Base-by-base conservation (phyloP, 2,329 filamentous ascomycete genomes). In the Alternaria incomplexa region DNA sequence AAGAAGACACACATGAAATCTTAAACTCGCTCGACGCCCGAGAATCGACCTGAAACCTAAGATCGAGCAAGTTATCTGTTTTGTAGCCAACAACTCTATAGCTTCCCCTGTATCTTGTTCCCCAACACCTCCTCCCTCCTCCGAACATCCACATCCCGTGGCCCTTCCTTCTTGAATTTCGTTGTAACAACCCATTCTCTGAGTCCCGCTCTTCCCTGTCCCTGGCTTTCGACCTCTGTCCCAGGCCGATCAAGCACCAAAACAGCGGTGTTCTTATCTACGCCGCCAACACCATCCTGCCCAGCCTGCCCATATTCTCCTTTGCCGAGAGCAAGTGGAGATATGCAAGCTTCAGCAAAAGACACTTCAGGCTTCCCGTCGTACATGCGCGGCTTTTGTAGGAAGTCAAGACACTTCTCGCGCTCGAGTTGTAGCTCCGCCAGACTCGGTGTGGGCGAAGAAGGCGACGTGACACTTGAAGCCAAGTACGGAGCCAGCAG, bases 151-250 rank as follows among this genome's bases (percentile, higher is more conserved):
- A 90, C 80, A 65, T 87, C 81, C 65, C 86, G 80, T 22, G 86
- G 86, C 17, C 85, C 86, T 62, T 87, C 86, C 58, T 85, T 85
- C 66, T 77, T 82, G 61, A 89, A 89, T 52, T 83, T 83, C 8
- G 87, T 85, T 20, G 88, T 78, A 25, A 89, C 83, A 52, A 88
- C 86, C 70, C 85, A 83, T 55, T 89, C 86, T 25, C 68, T 77
- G 23, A 87, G 81, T 0, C 87, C 88, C 63, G 70, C 81, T 67
- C 85, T 81, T 5, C 78, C 82, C 8, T 76, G 78, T 5, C 80
- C 83, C 64, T 85, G 82, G 20, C 76, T 81, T 61, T 85, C 83
- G 5, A 89, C 75, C 70, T 90, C 88, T 40, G 81, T 81, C 0
- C 88, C 88, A 2, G 87, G 83, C 58, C 83, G 79, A 65, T 88